These are phyloP conservation scores for Gnaphalium uliginosum DNA, from an alignment of 129 eudicot genomes.

Conservation along the genomic window DNA sequence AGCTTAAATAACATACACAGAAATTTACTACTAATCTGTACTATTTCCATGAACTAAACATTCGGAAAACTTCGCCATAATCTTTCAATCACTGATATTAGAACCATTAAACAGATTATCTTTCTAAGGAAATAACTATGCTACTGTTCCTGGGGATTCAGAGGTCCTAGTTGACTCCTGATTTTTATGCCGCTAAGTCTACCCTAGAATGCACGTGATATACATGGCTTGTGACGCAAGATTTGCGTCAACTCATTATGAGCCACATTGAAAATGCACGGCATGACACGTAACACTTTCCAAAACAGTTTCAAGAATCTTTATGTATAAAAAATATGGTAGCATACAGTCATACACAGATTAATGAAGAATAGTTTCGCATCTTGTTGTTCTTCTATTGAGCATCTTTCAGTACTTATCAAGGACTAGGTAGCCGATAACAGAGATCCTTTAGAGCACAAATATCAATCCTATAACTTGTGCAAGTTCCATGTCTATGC, in stretches of 20 bases:
- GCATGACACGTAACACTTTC: neutral
- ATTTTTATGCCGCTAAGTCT: neutral
- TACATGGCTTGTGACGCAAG: neutral
- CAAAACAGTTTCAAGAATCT: neutral
- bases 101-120: neutral
- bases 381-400: neutral
- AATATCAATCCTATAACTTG: too few species aligned
- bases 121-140: neutral
- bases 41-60: neutral
- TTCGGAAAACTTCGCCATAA: neutral
- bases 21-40: neutral
- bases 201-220: neutral
- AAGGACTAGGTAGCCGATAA: neutral
- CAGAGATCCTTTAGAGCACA: too few species aligned
- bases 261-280: neutral
- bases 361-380: neutral
- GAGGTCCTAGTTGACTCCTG: neutral
- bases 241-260: neutral
- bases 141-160: neutral
- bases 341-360: neutral
- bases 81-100: neutral
- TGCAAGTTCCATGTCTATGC: neutral
- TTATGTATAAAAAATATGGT: neutral
- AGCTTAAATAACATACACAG: neutral
- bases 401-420: slow-evolving; percentile 1